Conservation (phyloP, 257 asterid genomes). For the Craterostigma plantagineum region DNA sequence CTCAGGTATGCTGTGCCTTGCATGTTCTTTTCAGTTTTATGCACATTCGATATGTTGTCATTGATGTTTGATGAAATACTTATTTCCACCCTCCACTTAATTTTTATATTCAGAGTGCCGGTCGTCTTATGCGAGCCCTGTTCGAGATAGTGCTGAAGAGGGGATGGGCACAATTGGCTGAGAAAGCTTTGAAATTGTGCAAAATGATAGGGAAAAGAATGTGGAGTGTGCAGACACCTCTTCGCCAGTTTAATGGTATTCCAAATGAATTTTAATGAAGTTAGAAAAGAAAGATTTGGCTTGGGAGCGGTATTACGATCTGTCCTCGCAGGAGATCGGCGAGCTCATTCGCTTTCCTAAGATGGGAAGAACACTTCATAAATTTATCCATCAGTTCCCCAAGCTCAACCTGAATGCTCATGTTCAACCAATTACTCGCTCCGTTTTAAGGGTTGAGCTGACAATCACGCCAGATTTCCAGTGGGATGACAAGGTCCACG, state of each 20-base stretch:
- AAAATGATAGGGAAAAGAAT: conserved; percentile 43
- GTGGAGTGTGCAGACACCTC: conserved; percentile 61
- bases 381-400: conserved; percentile 35
- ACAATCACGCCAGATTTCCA: conserved; percentile 43
- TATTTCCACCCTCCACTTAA: background rate
- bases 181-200: conserved; percentile 41
- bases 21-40: conserved; percentile 1
- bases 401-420: conserved; percentile 37
- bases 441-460: conserved; percentile 33
- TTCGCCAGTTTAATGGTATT: conserved; percentile 43
- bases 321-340: conserved; percentile 43
- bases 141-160: conserved; percentile 43
- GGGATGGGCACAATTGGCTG: conserved; percentile 55
- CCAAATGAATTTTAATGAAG: conserved; percentile 38
- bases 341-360: conserved; percentile 34
- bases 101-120: conserved; percentile 32
- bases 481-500: conserved; percentile 48
- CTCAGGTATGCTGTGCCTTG: conserved; percentile 22
- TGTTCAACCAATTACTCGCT: conserved; percentile 44
- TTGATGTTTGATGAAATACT: background rate
- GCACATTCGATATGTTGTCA: background rate
- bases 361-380: conserved; percentile 43
- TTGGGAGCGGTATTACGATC: conserved; percentile 50
- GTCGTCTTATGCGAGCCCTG: conserved; percentile 46
- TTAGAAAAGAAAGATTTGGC: conserved; percentile 49